Evolutionary conservation across 495 filamentous ascomycete genomes (phyloP), one percentile per base, ranked within the genome.

Genomic region (Annulohypoxylon bovei): DNA sequence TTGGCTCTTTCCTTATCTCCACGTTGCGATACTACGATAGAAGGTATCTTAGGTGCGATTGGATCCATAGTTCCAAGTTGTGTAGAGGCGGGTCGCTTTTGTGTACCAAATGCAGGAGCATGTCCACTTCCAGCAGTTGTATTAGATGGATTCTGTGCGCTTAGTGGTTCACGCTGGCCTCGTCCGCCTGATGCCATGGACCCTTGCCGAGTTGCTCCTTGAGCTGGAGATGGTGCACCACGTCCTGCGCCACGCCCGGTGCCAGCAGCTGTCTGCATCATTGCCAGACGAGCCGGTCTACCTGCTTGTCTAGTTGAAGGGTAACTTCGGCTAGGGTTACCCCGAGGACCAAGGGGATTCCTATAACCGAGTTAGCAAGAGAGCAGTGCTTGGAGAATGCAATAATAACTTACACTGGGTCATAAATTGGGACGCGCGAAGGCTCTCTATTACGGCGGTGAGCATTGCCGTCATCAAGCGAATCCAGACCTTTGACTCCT

Each of bases 401-500:
- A 12, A 52, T 3, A 22, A 16, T n/a, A 7, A 72, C 70, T n/a
- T 65, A 65, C 70, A 22, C 1, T 37, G 60, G 60, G 30, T 68
- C 33, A 39, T 71, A 71, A 3, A 6, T 28, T 18, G 28, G 46
- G 25, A 27, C 4, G 28, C 23, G 9, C 2, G 46, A 28, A n/a
- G 23, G 8, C 23, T 16, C 12, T 25, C 49, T 58, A 22, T 62
- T 73, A 0, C 28, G 37, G 4, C 75, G 75, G 30, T 77, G 75
- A 2, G 73, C 67, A 27, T 75, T 69, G 6, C 75, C 75, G 30
- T 40, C 44, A 5, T 73, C 73, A 16, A 75, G 53, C 1, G 56
- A 32, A 49, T 75, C 70, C 27, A 75, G 56, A 8, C 55, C 58
- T 9, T 60, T 66, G 22, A 71, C 72, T 1, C 28, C 64, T n/a